Evolutionary conservation across 805 yeast species (phyloP).

Genomic region (Clavispora phyllophila): DNA sequence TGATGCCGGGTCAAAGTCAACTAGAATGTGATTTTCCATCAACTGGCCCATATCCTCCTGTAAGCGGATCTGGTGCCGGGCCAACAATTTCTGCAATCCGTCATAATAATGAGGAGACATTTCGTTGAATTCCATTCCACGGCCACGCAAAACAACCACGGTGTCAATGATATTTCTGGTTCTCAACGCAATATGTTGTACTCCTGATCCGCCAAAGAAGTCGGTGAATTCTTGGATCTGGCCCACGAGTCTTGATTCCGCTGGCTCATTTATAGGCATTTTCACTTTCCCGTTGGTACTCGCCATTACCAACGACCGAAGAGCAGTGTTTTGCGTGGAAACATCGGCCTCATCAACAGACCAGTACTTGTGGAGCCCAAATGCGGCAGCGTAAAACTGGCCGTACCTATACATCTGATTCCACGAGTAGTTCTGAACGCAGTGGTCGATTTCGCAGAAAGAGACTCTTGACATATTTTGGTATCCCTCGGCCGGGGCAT

Average conservation of each 20-base stretch:
- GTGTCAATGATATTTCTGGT: slow-evolving; percentile 59
- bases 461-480: neutral
- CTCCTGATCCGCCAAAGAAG: slow-evolving; percentile 74
- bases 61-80: slow-evolving; percentile 38
- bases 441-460: slow-evolving; percentile 59
- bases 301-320: slow-evolving; percentile 74
- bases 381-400: slow-evolving; percentile 51
- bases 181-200: slow-evolving; percentile 74
- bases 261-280: slow-evolving; percentile 87
- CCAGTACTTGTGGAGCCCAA: slow-evolving; percentile 79
- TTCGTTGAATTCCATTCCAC: slow-evolving; percentile 67
- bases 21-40: slow-evolving; percentile 51
- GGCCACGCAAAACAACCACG: slow-evolving; percentile 45
- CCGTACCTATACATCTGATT: slow-evolving; percentile 56
- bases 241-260: slow-evolving; percentile 56
- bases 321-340: slow-evolving; percentile 64
- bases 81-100: slow-evolving; percentile 42
- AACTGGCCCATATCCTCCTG: slow-evolving; percentile 50
- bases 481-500: slow-evolving; percentile 21
- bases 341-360: slow-evolving; percentile 77
- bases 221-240: slow-evolving; percentile 82
- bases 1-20: slow-evolving; percentile 66
- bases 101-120: slow-evolving; percentile 58
- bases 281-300: slow-evolving; percentile 58
- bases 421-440: slow-evolving; percentile 78